These are phyloP conservation scores for Colletotrichum gloeosporioides DNA, from an alignment of 2,329 filamentous ascomycete species.

Conservation along the genomic window DNA sequence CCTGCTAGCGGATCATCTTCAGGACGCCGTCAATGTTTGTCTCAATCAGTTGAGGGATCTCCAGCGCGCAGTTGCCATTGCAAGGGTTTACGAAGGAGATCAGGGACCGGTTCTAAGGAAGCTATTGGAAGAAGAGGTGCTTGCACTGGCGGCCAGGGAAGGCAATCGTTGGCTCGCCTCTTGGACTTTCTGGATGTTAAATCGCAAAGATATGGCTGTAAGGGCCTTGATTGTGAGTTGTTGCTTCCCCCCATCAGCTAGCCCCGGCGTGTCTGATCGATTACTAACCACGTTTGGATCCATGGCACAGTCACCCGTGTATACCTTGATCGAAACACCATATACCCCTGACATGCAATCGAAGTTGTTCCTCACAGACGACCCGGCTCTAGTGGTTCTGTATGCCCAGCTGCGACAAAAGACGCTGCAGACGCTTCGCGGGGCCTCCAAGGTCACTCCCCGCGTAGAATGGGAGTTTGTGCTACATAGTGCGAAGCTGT, in stretches of 20 bases:
- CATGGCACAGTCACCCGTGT: slow-evolving; percentile 73
- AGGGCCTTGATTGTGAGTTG: slow-evolving; percentile 76
- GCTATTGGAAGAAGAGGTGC: slow-evolving; percentile 79
- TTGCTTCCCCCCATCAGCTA: neutral
- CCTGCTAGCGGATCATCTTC: slow-evolving; percentile 82
- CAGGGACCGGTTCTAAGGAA: slow-evolving; percentile 74
- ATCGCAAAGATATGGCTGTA: slow-evolving; percentile 82
- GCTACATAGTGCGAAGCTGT: slow-evolving; percentile 82
- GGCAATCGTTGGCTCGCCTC: slow-evolving; percentile 93
- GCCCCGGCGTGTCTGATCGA: neutral
- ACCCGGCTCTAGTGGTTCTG: slow-evolving; percentile 85
- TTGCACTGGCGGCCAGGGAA: slow-evolving; percentile 77
- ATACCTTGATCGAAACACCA: slow-evolving; percentile 73
- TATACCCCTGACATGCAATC: slow-evolving; percentile 73
- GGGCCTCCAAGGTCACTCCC: slow-evolving; percentile 81
- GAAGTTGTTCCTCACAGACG: slow-evolving; percentile 85
- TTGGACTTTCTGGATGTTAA: slow-evolving; percentile 95
- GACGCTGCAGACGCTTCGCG: slow-evolving; percentile 81
- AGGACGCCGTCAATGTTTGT: slow-evolving; percentile 86
- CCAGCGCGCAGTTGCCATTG: slow-evolving; percentile 87
- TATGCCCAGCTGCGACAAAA: slow-evolving; percentile 86
- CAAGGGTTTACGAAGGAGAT: slow-evolving; percentile 88
- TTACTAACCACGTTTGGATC: neutral
- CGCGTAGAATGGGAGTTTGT: slow-evolving; percentile 89
- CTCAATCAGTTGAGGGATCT: slow-evolving; percentile 86